Evolutionary conservation across 108 stramenopile genomes (phyloP).

Genomic region (Nitzschia sp.): DNA sequence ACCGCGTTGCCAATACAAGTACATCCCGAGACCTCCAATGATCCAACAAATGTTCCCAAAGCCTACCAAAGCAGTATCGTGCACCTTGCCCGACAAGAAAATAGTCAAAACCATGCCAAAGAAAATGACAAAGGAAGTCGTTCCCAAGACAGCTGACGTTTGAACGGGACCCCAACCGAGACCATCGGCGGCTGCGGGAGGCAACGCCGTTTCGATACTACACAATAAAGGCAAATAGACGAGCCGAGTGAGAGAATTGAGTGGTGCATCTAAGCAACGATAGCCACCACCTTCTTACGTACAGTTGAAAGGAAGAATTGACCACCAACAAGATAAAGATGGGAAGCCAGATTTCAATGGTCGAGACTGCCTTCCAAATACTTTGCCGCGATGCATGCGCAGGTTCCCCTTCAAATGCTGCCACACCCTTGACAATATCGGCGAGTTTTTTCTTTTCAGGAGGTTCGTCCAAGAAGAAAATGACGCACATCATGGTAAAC

Average conservation of each 20-base stretch:
- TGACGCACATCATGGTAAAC: conserved; percentile 33
- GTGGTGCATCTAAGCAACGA: no score
- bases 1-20: conserved; percentile 31
- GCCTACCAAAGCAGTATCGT: conserved; percentile 22
- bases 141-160: conserved; percentile 58
- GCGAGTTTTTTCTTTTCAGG: conserved; percentile 15
- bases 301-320: conserved; percentile 72
- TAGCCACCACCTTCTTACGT: no score
- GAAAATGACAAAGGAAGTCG: conserved; percentile 58
- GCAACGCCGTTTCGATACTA: conserved; percentile 66
- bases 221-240: neutral
- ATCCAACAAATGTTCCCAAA: conserved; percentile 22
- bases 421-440: neutral
- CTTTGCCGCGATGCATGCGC: neutral
- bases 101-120: conserved; percentile 40
- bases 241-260: no score
- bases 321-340: conserved; percentile 60
- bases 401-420: neutral
- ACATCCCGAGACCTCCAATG: conserved; percentile 34
- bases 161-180: conserved; percentile 65
- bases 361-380: conserved; percentile 22
- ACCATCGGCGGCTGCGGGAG: conserved; percentile 61
- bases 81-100: conserved; percentile 21
- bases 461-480: conserved; percentile 65
- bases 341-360: conserved; percentile 54